Evolutionary conservation across 2,329 filamentous ascomycete species (phyloP).

Genomic region (Fusarium graminum): DNA sequence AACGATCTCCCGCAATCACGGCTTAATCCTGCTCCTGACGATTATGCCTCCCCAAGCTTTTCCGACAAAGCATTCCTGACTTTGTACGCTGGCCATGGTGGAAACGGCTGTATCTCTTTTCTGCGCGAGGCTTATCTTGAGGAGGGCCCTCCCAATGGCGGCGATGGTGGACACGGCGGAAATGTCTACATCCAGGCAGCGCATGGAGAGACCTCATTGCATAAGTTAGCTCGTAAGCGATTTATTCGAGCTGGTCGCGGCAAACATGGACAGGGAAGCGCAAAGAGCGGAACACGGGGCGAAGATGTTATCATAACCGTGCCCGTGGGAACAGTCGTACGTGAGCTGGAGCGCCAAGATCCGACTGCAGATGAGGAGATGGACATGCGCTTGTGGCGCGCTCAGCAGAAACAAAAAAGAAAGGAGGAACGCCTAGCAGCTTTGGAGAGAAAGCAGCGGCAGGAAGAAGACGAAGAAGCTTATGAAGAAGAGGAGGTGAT

Average conservation of each 20-base stretch:
- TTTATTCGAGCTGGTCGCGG: constrained; percentile 80
- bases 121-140: constrained; percentile 89
- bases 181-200: constrained; percentile 96
- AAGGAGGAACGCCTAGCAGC: constrained; percentile 54
- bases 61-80: constrained; percentile 86
- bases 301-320: constrained; percentile 91
- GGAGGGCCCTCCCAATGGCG: constrained; percentile 92
- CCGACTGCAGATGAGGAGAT: constrained; percentile 76
- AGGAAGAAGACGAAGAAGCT: constrained; percentile 35
- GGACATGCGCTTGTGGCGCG: constrained; percentile 52
- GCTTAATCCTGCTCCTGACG: constrained; percentile 84
- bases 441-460: constrained; percentile 48
- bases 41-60: constrained; percentile 87
- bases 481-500: constrained; percentile 37
- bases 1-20: constrained; percentile 64
- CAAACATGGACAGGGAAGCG: constrained; percentile 82
- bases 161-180: constrained; percentile 91
- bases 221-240: constrained; percentile 86
- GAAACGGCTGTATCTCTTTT: constrained; percentile 95
- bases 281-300: constrained; percentile 80
- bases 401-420: constrained; percentile 52
- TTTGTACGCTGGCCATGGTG: constrained; percentile 83
- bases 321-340: constrained; percentile 90
- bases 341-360: constrained; percentile 84
- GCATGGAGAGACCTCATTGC: constrained; percentile 89